Base-by-base conservation (phyloP, 2,329 filamentous ascomycete genomes). In the Colletotrichum aenigma region DNA sequence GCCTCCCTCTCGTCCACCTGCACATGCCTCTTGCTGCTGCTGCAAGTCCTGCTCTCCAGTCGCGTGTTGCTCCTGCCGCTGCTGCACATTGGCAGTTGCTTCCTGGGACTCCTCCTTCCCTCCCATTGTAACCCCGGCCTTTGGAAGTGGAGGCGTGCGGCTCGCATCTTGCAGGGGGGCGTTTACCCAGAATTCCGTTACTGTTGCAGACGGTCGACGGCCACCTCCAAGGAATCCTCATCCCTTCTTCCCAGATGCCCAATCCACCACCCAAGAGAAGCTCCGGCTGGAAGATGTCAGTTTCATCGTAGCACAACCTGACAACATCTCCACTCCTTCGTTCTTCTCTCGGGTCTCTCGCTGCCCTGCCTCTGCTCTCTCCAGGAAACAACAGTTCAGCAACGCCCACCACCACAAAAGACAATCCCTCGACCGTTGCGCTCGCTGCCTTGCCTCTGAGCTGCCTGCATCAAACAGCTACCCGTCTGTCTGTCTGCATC, bases 251-350 rank as follows among this genome's bases (percentile, higher is more conserved):
- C 64, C 70, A 73, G 58, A 32, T 56, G 36, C 43, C 64, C 70
- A 68, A 62, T 67, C 58, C 65, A 76, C 56, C 60, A 70, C 73
- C 28, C 26, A 68, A 65, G 66, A 66, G 71, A 76, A 66, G 71
- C 66, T 76, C 71, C 61, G 66, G 70, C 65, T 64, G 60, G 48
- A 65, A 75, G 21, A 74, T 74, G 74, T 69, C 70, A 76, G 74
- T 76, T 76, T 76, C 74, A 76, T 73, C 70, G 65, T 76, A 76
- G 70, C 48, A 74, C 74, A 74, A 74, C 68, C 74, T 76, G 74
- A 76, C 73, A 75, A 73, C 43, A 69, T 65, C 70, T 60, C 74
- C 74, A 76, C 74, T 74, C 34, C 58, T 52, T 65, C 32, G 60
- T 65, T 43, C 70, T 36, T 36, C 58, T 38, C 34, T 61, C 64